These are phyloP conservation scores for Populus deltoides DNA, from an alignment of 345 rosid genomes.

Conservation along the genomic window DNA sequence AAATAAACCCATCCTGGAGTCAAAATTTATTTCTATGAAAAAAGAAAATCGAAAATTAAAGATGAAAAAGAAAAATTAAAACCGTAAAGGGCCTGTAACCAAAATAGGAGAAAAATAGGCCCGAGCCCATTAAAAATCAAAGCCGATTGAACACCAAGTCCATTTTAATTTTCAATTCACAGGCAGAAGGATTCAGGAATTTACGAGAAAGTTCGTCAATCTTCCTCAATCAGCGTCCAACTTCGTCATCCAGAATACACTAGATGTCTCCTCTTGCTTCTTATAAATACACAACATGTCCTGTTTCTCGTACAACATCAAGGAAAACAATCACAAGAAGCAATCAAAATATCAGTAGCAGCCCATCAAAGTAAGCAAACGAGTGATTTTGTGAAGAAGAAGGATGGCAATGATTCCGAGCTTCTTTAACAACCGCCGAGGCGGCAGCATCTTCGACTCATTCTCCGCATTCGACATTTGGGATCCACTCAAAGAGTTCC, in stretches of 20 bases:
- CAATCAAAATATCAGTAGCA: neutral
- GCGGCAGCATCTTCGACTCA: constrained; percentile 2
- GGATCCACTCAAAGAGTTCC: constrained; percentile 14
- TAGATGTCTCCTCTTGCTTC: neutral
- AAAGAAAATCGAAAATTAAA: too few relatives aligned
- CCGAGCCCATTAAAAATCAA: neutral
- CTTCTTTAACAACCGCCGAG: neutral
- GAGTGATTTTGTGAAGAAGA: too few relatives aligned
- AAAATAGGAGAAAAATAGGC: neutral
- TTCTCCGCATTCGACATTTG: constrained; percentile 7
- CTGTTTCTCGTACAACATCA: neutral
- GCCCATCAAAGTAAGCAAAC: neutral
- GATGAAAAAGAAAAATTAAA: too few relatives aligned
- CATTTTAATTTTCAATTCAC: neutral
- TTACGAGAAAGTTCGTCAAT: neutral
- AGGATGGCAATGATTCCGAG: constrained; percentile 12
- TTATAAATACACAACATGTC: neutral
- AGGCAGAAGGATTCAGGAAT: neutral
- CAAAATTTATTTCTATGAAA: too few relatives aligned
- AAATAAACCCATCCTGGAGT: too few relatives aligned
- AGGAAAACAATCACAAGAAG: neutral
- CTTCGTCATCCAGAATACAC: neutral
- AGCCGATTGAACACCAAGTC: neutral
- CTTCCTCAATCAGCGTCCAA: neutral
- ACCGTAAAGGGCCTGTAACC: too few relatives aligned